Evolutionary conservation across 1,284 basidiomycete genomes (phyloP).

Genomic region (Ceratobasidium sp.): DNA sequence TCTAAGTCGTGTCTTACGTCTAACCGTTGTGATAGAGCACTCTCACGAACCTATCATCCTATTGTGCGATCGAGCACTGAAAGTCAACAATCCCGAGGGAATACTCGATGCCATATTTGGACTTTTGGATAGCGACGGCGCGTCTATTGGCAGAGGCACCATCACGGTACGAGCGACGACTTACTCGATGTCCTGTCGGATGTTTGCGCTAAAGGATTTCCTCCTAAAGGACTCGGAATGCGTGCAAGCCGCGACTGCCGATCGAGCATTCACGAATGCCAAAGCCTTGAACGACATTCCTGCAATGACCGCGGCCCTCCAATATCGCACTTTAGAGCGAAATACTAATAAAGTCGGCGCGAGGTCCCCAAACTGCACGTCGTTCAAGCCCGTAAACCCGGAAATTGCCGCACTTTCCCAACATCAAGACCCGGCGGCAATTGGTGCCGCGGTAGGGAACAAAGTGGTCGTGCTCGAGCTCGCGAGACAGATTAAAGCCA

Average conservation of each 20-base stretch:
- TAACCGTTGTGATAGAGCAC: conserved; percentile 63
- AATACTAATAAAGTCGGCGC: conserved; percentile 72
- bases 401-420: conserved; percentile 76
- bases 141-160: conserved; percentile 66
- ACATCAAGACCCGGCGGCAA: conserved; percentile 75
- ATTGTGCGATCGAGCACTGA: conserved; percentile 64
- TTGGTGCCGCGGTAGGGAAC: conserved; percentile 70
- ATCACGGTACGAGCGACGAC: conserved; percentile 61
- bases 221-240: conserved; percentile 68
- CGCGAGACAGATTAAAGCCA: conserved; percentile 70
- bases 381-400: conserved; percentile 70
- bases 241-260: conserved; percentile 65
- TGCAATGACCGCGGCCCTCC: conserved; percentile 71
- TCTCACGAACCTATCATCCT: conserved; percentile 72
- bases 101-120: conserved; percentile 74
- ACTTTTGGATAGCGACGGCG: conserved; percentile 74
- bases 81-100: conserved; percentile 70
- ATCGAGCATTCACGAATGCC: conserved; percentile 74
- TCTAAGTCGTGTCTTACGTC: not conserved
- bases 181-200: not conserved
- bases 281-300: conserved; percentile 71
- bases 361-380: conserved; percentile 66
- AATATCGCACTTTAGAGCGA: conserved; percentile 75
- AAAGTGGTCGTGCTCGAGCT: conserved; percentile 72
- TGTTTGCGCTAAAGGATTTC: not conserved